Evolutionary conservation across 495 filamentous ascomycete genomes (phyloP), one percentile per base, ranked within the genome.

Genomic region (Aspergillus sclerotiicarbonarius): DNA sequence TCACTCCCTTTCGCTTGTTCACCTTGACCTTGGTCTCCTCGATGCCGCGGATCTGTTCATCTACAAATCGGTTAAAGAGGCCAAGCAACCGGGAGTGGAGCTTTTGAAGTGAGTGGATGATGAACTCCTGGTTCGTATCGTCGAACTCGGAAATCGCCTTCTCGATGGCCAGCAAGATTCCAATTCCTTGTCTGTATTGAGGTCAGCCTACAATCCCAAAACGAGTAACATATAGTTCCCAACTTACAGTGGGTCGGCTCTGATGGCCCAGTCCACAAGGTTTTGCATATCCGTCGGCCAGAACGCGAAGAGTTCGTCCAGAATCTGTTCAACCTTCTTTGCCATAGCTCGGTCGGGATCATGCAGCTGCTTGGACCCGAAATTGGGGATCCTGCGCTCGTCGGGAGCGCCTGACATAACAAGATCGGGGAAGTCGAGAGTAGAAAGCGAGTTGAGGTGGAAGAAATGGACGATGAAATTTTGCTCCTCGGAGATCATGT

Each of bases 1-100:
- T 96, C 60, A 98, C 90, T 13, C 93, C 93, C 73, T 95, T 96
- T 57, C 93, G 87, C 78, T 97, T 98, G 77, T 96, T 97, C 73
- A 96, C 90, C 73, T 96, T 96, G 63, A 98, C 93, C 72, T 96
- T 97, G n/a, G 92, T 97, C 55, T 98, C 93, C 71, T 98, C 93
- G 59, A 98, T 96, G 29, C 91, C 92, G 25, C 90, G 89, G 44
- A 97, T 87, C 64, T 98, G 93, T 58, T 96, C 90, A 67, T 98
- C 94, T 25, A 96, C 84, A 61, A 98, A 96, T 51, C 90, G 90
- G 41, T 83, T 84, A 75, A 96, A 96, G 20, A 90, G 81, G 31
- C 80, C 83, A 57, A 87, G 82, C 35, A 97, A 80, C 33, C 84
- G 87, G 56, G 84, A 81, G 65, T 92, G 90, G 8, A 96, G 69